phyloP scores from a whole-genome alignment of 768 basidiomycete genomes.

The Rhodocollybia butyracea region DNA sequence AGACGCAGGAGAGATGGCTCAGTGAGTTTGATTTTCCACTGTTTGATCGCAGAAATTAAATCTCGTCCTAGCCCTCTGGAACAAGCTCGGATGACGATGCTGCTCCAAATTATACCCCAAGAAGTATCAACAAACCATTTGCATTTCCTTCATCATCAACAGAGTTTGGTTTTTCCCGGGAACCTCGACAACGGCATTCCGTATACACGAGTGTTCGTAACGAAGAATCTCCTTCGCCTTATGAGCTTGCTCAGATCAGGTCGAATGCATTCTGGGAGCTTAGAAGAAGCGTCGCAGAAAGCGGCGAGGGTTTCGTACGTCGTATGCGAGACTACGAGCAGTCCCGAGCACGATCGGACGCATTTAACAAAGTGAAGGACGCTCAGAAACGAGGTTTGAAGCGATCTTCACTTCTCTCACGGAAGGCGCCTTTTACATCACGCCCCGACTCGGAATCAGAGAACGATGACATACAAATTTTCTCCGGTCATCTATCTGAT shows the following conservation, averaged over 20 bases:
- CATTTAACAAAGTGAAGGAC: constrained; percentile 35
- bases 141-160: constrained; percentile 45
- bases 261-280: constrained; percentile 67
- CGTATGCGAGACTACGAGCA: constrained; percentile 75
- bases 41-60: background rate
- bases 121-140: constrained; percentile 20
- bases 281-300: constrained; percentile 56
- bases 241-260: constrained; percentile 43
- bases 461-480: constrained; percentile 59
- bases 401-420: constrained; percentile 25
- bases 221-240: constrained; percentile 17
- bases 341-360: constrained; percentile 39
- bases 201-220: constrained; percentile 13
- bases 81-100: constrained; percentile 19
- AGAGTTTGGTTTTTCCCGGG: constrained; percentile 44
- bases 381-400: constrained; percentile 41
- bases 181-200: constrained; percentile 15
- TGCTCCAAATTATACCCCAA: constrained; percentile 2
- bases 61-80: constrained; percentile 7
- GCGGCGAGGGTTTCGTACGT: constrained; percentile 63
- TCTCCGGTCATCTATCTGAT: constrained; percentile 34
- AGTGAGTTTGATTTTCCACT: constrained; percentile 30
- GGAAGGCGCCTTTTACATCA: constrained; percentile 18
- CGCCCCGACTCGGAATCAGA: constrained; percentile 29
- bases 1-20: constrained; percentile 45